Conservation (phyloP, 805 yeast genomes). For the Kodamaea kaohsiungensis region DNA sequence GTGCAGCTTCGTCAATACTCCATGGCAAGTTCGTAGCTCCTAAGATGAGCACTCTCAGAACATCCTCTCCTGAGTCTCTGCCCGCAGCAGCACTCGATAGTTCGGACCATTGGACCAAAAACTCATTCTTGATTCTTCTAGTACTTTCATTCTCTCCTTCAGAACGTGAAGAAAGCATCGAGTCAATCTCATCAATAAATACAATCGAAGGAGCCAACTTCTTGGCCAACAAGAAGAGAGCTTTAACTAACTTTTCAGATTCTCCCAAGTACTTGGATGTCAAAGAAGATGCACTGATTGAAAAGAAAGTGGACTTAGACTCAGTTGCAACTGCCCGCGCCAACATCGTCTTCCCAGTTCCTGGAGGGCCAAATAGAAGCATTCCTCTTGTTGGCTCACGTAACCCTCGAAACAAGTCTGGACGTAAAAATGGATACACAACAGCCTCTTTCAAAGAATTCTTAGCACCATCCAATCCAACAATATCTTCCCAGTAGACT, state of each 20-base stretch:
- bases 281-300: slow-evolving; percentile 86
- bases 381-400: slow-evolving; percentile 97
- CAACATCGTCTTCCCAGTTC: slow-evolving; percentile 98
- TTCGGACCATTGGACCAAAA: slow-evolving; percentile 92
- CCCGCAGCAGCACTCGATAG: slow-evolving; percentile 83
- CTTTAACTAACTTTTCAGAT: slow-evolving; percentile 88
- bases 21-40: slow-evolving; percentile 97
- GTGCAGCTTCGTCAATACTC: slow-evolving; percentile 96
- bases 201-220: slow-evolving; percentile 90
- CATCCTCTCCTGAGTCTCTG: slow-evolving; percentile 46
- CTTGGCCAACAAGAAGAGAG: slow-evolving; percentile 80
- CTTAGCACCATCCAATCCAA: slow-evolving; percentile 89
- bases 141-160: slow-evolving; percentile 85
- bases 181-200: slow-evolving; percentile 95
- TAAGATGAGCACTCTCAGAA: slow-evolving; percentile 72
- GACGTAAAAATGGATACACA: slow-evolving; percentile 92
- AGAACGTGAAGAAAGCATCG: slow-evolving; percentile 74
- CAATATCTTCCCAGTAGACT: slow-evolving; percentile 93
- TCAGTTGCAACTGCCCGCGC: slow-evolving; percentile 97
- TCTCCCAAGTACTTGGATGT: slow-evolving; percentile 90
- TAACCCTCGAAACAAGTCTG: slow-evolving; percentile 86
- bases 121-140: slow-evolving; percentile 88
- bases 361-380: slow-evolving; percentile 96
- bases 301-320: slow-evolving; percentile 87
- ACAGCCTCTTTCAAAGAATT: slow-evolving; percentile 89